A percentile compares a stretch with the other conserved stretches of the same genome.
These are phyloP conservation scores for Didymella pomorum DNA, from an alignment of 2,329 filamentous ascomycete species.

Conservation along the genomic window DNA sequence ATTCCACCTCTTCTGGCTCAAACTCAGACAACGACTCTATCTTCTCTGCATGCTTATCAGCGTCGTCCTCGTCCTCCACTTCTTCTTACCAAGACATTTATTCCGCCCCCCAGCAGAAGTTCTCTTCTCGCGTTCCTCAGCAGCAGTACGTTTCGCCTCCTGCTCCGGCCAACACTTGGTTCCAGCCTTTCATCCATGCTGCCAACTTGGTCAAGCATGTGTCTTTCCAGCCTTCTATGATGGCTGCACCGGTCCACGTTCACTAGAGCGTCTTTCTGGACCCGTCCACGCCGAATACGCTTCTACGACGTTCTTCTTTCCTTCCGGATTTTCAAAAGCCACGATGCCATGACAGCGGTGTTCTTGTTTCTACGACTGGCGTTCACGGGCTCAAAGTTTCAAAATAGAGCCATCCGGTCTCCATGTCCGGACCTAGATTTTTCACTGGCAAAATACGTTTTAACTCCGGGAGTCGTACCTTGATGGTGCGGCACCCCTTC, in stretches of 20 bases:
- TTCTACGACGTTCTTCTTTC: conserved; percentile 46
- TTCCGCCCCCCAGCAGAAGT: conserved; percentile 38
- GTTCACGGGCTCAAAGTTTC: conserved; percentile 43
- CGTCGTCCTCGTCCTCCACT: conserved; percentile 47
- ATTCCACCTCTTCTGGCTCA: conserved; percentile 48
- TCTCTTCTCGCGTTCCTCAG: conserved; percentile 38
- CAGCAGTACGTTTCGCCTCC: conserved; percentile 50
- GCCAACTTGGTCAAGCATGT: conserved; percentile 53
- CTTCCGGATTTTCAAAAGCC: conserved; percentile 42
- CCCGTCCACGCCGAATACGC: conserved; percentile 31
- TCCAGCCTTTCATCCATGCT: conserved; percentile 52
- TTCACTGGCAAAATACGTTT: conserved; percentile 38
- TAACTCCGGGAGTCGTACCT: conserved; percentile 42
- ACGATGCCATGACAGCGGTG: conserved; percentile 49
- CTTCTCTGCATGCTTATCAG: conserved; percentile 51
- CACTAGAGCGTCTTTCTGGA: conserved; percentile 37
- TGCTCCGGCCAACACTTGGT: conserved; percentile 47
- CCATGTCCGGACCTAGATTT: conserved; percentile 35
- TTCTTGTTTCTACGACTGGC: conserved; percentile 37
- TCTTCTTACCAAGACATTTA: conserved; percentile 47
- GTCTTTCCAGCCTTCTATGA: conserved; percentile 51
- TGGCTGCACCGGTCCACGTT: conserved; percentile 48
- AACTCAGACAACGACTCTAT: conserved; percentile 52
- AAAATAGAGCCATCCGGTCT: conserved; percentile 41
- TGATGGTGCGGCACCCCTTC: conserved; percentile 40